Percentiles rank a stretch among this genome's conserved stretches.
Conservation (phyloP, 345 rosid genomes). For the Syzygium jambos region DNA sequence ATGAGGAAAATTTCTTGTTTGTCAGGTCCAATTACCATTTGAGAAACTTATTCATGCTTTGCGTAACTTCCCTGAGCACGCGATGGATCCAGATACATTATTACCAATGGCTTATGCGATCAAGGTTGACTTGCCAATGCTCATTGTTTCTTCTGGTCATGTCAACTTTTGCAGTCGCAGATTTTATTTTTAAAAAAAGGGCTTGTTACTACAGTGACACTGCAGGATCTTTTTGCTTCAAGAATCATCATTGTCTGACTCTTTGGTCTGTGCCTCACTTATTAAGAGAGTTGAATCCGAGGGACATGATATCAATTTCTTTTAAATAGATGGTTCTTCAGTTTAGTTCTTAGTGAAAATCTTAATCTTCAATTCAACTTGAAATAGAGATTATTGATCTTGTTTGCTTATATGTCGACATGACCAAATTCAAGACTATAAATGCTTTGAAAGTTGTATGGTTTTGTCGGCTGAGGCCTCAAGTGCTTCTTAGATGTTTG, state of each 20-base stretch:
- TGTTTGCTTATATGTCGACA: background rate
- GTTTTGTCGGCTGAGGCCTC: background rate
- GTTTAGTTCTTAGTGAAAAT: background rate
- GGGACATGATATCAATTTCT: background rate
- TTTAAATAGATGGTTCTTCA: background rate
- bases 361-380: background rate
- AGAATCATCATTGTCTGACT: background rate
- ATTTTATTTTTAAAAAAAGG: background rate
- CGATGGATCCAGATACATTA: constrained; percentile 83
- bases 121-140: constrained; percentile 43
- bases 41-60: constrained; percentile 90
- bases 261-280: background rate
- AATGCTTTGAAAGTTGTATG: background rate
- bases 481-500: background rate
- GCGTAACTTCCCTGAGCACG: constrained; percentile 87
- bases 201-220: background rate
- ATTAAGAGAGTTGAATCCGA: background rate
- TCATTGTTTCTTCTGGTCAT: background rate
- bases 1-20: background rate
- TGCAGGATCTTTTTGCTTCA: background rate
- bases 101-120: constrained; percentile 87
- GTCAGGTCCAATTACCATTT: constrained; percentile 70
- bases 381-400: background rate
- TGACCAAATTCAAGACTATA: background rate
- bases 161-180: background rate